These are phyloP conservation scores for Fusarium duplospermum DNA, from an alignment of 2,329 filamentous ascomycete genomes.

Conservation along the genomic window DNA sequence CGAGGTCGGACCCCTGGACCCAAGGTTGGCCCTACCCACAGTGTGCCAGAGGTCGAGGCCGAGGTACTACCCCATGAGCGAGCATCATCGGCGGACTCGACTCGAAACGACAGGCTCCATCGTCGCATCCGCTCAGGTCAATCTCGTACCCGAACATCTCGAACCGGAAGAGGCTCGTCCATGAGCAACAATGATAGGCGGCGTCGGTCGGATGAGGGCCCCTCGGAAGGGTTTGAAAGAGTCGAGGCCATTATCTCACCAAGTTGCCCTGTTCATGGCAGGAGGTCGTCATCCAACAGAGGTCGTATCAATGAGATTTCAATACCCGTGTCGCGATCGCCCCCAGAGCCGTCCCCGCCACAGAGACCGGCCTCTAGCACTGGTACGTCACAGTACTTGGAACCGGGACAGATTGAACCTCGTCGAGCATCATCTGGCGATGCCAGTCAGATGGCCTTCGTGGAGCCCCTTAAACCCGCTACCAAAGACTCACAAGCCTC, in stretches of 20 bases:
- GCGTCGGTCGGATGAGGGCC: neutral
- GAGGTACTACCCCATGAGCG: neutral
- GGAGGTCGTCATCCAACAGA: conserved; percentile 4
- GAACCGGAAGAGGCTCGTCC: neutral
- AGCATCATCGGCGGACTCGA: conserved; percentile 23
- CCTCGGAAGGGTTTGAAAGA: conserved; percentile 6
- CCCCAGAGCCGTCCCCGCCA: neutral
- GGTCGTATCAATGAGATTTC: neutral
- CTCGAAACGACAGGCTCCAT: conserved; percentile 24
- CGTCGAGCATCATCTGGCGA: conserved; percentile 10
- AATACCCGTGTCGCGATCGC: neutral
- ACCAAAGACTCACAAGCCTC: neutral
- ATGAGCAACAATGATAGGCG: neutral
- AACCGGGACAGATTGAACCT: neutral
- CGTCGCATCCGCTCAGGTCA: neutral
- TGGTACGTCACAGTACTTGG: neutral
- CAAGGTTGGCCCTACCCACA: conserved; percentile 1
- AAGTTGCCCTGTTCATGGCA: conserved; percentile 27
- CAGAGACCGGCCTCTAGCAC: neutral
- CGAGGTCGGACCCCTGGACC: conserved; percentile 26
- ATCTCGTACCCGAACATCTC: conserved; percentile 1
- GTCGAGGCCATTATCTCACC: conserved; percentile 21
- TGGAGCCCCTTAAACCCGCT: neutral
- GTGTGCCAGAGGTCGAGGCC: neutral
- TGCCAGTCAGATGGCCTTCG: neutral